Evolutionary conservation across 2,329 filamentous ascomycete genomes (phyloP), one percentile per base, ranked within the genome.

Genomic region (Sporothrix curviconia): DNA sequence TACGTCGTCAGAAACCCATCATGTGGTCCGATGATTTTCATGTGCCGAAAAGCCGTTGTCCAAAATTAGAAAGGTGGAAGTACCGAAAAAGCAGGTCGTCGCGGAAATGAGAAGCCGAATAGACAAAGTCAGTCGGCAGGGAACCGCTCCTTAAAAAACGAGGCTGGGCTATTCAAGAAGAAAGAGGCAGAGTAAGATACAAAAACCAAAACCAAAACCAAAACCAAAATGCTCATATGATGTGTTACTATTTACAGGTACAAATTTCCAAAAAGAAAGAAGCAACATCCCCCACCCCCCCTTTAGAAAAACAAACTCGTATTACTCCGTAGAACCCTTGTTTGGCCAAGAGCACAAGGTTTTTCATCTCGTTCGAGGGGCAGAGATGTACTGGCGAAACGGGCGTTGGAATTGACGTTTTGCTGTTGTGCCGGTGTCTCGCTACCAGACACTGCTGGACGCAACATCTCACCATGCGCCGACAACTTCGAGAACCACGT

Each of bases 401-500:
- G n/a, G n/a, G n/a, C n/a, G n/a, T n/a, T n/a, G n/a, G n/a, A n/a
- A n/a, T n/a, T n/a, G n/a, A n/a, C n/a, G n/a, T n/a, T n/a, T 50
- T 37, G 32, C 12, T 3, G 32, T 36, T 37, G 46, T 50, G 19
- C 47, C 32, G 46, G 46, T 25, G 32, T 50, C 32, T 25, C 46
- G n/a, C n/a, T n/a, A n/a, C n/a, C n/a, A n/a, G n/a, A n/a, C n/a
- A 50, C 14, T 15, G 32, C 15, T 24, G 19, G 19, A 24, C 32
- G 32, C 32, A 30, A 25, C 47, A 24, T 14, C 24, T 25, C 44
- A 14, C 55, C 76, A 82, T 7, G 72, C 67, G 5, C 84, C 84
- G 12, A 77, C 81, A 43, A 92, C 66, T 72, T 99, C 94, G 15
- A 95, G 81, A 43, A 86, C 76, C 2, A 99, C 81, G 71, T 97